Evolutionary conservation across 768 basidiomycete species (phyloP), one percentile per base, ranked within the genome.

Genomic region (Podaxis rugospora): DNA sequence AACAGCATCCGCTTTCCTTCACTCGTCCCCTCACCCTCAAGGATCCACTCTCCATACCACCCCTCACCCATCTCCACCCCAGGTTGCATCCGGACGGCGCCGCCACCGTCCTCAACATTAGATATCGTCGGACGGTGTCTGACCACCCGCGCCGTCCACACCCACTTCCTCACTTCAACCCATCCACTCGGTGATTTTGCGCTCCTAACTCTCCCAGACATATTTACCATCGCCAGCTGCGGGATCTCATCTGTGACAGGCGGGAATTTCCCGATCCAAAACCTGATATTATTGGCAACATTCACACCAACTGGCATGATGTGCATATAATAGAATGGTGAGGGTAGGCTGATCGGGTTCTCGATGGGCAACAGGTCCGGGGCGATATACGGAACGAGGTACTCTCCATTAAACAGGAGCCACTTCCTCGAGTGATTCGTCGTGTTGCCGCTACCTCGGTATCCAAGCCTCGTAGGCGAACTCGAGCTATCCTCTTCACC

Each of bases 271-370:
- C 69, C 59, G 39, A 80, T 75, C 14, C 67, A 57, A 63, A 75
- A 78, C 1, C 69, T 69, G 16, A 75, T 75, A 61, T 79, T 78
- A n/a, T 35, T 27, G 23, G 36, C 14, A 11, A 13, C 18, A 6
- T 23, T 5, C 25, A 72, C 69, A 65, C 64, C 70, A 52, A 64
- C 71, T 63, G 72, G 77, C 59, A 84, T 74, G 69, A 92, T 83
- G 67, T 92, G 90, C 14, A 79, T 71, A 70, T 89, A 92, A 74
- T 92, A 93, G 63, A 86, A 84, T 1, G 91, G 91, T 0, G 90
- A 86, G 0, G 89, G 89, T 7, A 93, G 79, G 53, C 76, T 78
- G 18, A 91, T 78, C 1, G 86, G 78, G 55, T 85, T 80, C 13
- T 74, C 68, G 18, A 90, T 68, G 1, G 85, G 83, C 3, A 86